Evolutionary conservation across 768 basidiomycete genomes (phyloP), one percentile per base, ranked within the genome.

Genomic region (Lactarius psammicola): DNA sequence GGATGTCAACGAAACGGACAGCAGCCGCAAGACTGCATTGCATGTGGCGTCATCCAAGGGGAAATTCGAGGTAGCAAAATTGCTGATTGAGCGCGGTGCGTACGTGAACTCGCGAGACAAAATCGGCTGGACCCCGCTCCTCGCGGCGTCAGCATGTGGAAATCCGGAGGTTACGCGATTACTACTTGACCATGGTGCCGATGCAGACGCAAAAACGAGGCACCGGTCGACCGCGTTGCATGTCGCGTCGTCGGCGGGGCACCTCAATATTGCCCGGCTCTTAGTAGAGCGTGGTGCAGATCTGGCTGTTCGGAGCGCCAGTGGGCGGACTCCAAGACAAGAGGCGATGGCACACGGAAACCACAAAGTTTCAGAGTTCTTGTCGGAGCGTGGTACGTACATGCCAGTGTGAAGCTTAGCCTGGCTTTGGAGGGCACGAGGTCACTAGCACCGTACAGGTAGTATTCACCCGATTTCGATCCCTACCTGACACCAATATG

Each of bases 261-360:
- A 20, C 17, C 15, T 64, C n/a, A 13, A 42, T 3, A 20, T 53
- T 9, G 57, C 1, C 17, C 34, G 13, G 15, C 8, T 64, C 26
- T 56, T 64, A 30, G 23, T 58, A 2, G 33, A 36, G 18, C 4
- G 42, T 18, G 57, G 34, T 2, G 63, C 63, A 23, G 33, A 64
- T 53, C 6, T 34, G 8, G 51, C 26, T 38, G 13, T 28, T 18
- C 49, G 20, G 13, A 49, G 26, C 34, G n/a, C 1, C 11, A 11
- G 17, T 17, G 28, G n/a, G 3, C 17, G 23, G 34, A 53, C 56
- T 18, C 28, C 63, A 9, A 23, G 23, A 17, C 56, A 57, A 36
- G n/a, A 6, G 1, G 63, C 63, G 0, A 51, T 17, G 20, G 7
- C 13, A 15, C 13, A 3, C 1, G 63, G 56, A 31, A n/a, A 56